phyloP scores from a whole-genome alignment of 2,329 filamentous ascomycete genomes.

The Arthrobotrys conoides region DNA sequence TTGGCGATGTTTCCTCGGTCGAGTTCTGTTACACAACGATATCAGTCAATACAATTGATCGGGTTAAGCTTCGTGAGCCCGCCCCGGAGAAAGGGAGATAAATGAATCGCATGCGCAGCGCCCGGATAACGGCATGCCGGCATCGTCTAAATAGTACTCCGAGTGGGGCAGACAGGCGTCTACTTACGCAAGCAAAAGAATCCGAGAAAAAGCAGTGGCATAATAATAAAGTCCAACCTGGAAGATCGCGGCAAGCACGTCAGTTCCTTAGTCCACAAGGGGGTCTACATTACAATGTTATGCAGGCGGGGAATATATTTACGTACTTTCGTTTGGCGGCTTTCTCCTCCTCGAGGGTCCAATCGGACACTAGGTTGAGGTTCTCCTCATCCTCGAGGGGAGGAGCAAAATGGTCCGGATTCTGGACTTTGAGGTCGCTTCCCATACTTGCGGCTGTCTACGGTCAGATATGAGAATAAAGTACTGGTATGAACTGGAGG shows the following conservation, averaged over 20 bases:
- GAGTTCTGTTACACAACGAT: constrained; percentile 65
- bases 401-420: constrained; percentile 46
- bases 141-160: background rate
- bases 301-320: background rate
- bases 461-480: background rate
- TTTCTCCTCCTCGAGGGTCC: constrained; percentile 54
- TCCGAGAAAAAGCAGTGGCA: constrained; percentile 70
- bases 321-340: constrained; percentile 59
- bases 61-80: background rate
- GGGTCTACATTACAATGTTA: constrained; percentile 1
- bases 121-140: background rate
- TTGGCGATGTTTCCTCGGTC: constrained; percentile 69
- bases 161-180: constrained; percentile 15
- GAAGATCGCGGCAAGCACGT: constrained; percentile 52
- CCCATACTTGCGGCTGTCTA: constrained; percentile 44
- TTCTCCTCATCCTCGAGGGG: constrained; percentile 48
- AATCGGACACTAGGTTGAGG: constrained; percentile 49
- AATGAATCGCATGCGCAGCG: background rate
- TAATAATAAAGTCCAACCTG: constrained; percentile 70
- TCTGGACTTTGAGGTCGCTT: constrained; percentile 45
- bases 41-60: constrained; percentile 14
- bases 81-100: background rate
- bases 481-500: constrained; percentile 20
- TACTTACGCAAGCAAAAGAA: constrained; percentile 69
- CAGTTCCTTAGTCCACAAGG: constrained; percentile 33